These are phyloP conservation scores for Entamoeba moshkovskii DNA, from an alignment of 208 protist genomes.

Conservation along the genomic window DNA sequence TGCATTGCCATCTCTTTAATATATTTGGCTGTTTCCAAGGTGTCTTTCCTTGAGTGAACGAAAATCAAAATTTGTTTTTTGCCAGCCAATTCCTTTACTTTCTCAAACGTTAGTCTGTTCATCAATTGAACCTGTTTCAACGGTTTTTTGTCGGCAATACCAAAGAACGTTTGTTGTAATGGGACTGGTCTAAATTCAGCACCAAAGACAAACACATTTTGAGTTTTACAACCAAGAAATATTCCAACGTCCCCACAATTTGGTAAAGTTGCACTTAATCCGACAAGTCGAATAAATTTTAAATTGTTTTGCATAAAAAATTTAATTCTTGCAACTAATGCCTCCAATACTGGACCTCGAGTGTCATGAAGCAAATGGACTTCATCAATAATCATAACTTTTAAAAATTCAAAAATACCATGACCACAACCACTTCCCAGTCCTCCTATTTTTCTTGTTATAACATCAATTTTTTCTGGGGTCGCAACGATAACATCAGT, in stretches of 20 bases:
- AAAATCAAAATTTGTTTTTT: constrained; percentile 10
- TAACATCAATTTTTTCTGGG: constrained; percentile 99
- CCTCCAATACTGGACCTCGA: constrained; percentile 91
- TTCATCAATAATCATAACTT: constrained; percentile 83
- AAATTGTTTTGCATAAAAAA: constrained; percentile 50
- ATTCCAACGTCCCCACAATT: constrained; percentile 94
- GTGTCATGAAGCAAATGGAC: constrained; percentile 97
- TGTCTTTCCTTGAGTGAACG: constrained; percentile 17
- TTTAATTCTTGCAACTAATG: constrained; percentile 83
- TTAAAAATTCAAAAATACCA: constrained; percentile 43
- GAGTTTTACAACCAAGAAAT: constrained; percentile 81
- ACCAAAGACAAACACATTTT: constrained; percentile 53
- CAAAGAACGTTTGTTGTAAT: constrained; percentile 89
- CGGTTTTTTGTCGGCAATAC: constrained; percentile 74
- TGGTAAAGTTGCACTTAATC: constrained; percentile 92
- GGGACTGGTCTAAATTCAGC: constrained; percentile 77
- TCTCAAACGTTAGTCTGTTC: constrained; percentile 81
- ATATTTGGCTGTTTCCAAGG: not conserved
- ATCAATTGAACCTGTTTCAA: constrained; percentile 67
- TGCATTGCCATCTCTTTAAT: not conserved
- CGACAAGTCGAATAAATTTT: constrained; percentile 79
- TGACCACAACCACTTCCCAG: constrained; percentile 36
- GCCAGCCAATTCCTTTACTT: not conserved
- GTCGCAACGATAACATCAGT: constrained; percentile 95
- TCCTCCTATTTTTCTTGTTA: constrained; percentile 87